Evolutionary conservation across 495 filamentous ascomycete genomes (phyloP).

Genomic region (Trichoderma erinaceum): DNA sequence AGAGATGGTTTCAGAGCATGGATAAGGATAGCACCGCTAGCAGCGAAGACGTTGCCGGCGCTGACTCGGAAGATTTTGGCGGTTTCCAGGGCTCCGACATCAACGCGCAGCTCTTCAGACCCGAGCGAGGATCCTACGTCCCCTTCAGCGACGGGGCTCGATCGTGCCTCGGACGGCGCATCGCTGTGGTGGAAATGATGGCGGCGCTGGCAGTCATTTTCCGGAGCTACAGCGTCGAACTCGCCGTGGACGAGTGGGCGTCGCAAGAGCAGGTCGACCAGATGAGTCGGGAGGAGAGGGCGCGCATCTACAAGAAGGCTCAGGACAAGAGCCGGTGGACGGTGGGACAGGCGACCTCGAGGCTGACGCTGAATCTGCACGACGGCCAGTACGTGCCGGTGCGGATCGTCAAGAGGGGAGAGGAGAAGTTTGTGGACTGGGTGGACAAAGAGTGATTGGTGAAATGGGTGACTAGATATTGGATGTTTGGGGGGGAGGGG

Average conservation of each 20-base stretch:
- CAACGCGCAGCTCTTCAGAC: conserved; percentile 49
- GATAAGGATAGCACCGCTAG: conserved; percentile 12
- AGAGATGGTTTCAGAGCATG: conserved; percentile 38
- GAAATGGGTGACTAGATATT: too few relatives aligned
- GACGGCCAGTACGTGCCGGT: conserved; percentile 50
- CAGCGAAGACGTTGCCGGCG: conserved; percentile 23
- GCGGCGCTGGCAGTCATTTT: conserved; percentile 64
- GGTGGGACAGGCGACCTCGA: conserved; percentile 41
- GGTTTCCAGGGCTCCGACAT: conserved; percentile 50
- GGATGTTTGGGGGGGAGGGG: too few relatives aligned
- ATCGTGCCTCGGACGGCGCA: conserved; percentile 62
- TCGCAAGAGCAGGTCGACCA: conserved; percentile 52
- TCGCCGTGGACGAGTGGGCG: conserved; percentile 56
- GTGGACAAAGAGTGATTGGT: conserved; percentile 20
- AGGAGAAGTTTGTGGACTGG: conserved; percentile 51
- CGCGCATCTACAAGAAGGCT: conserved; percentile 48
- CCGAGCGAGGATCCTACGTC: conserved; percentile 57
- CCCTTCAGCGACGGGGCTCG: conserved; percentile 68
- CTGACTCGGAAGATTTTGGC: conserved; percentile 48
- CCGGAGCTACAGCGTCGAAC: conserved; percentile 56
- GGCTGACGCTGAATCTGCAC: conserved; percentile 60
- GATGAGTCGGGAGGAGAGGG: conserved; percentile 46
- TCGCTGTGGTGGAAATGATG: conserved; percentile 71
- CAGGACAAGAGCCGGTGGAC: conserved; percentile 40
- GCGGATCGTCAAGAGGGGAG: conserved; percentile 55